Evolutionary conservation across 75 land plant genomes (phyloP).

Genomic region (Cryptomeria japonica): DNA sequence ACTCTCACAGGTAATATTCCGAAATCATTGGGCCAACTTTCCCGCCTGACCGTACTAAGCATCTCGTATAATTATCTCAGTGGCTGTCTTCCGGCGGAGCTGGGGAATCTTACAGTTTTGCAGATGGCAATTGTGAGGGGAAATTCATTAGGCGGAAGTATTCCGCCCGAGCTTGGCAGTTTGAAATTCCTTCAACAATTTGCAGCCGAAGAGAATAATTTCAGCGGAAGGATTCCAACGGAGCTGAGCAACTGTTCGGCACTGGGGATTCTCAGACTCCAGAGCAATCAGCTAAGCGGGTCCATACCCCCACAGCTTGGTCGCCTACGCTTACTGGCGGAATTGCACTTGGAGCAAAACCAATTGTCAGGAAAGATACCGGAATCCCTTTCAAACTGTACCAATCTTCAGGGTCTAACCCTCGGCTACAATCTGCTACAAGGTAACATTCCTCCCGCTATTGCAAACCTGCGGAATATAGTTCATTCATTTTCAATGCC

Average conservation of each 20-base stretch:
- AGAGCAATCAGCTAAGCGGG: conserved; percentile 45
- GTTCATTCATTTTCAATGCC: conserved; percentile 56
- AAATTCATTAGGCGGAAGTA: conserved; percentile 39
- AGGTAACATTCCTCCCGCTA: conserved; percentile 42
- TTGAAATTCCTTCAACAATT: conserved; percentile 15
- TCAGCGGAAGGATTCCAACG: conserved; percentile 29
- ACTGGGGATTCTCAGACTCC: conserved; percentile 29
- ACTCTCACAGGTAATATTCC: conserved; percentile 64
- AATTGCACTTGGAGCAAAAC: not conserved
- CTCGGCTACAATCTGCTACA: conserved; percentile 36
- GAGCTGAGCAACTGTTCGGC: conserved; percentile 50
- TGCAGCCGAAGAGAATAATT: too few relatives aligned
- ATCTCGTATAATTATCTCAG: conserved; percentile 52
- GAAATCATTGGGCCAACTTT: not conserved
- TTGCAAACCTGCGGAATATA: conserved; percentile 22
- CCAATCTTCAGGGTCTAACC: too few relatives aligned
- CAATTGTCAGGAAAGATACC: too few relatives aligned
- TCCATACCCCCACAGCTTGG: conserved; percentile 48
- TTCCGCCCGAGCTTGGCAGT: conserved; percentile 49
- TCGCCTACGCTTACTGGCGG: conserved; percentile 29
- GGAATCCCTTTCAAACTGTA: too few relatives aligned
- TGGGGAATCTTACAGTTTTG: conserved; percentile 40
- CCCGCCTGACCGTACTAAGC: not conserved
- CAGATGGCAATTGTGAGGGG: conserved; percentile 38
- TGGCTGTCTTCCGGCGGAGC: conserved; percentile 55